Percentiles rank a stretch among this genome's conserved stretches.
phyloP scores from a whole-genome alignment of 306 rosid genomes.

The Albizia julibrissin region DNA sequence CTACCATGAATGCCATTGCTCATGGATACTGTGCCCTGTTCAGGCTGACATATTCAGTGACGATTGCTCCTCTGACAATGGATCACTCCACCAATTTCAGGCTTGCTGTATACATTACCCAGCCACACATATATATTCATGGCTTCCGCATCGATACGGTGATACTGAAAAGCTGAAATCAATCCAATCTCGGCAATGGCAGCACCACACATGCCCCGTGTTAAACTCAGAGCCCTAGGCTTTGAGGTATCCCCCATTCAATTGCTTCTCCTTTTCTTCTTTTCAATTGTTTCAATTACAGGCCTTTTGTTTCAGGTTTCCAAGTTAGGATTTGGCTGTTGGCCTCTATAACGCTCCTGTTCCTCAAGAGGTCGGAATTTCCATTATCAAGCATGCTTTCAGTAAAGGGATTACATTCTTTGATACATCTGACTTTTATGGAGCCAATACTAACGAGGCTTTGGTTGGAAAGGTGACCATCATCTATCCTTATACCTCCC shows the following conservation, averaged over 20 bases:
- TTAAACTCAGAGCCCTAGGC: background rate
- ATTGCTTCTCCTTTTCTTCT: background rate
- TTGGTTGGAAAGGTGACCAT: constrained; percentile 72
- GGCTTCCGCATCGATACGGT: too few relatives aligned
- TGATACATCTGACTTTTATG: constrained; percentile 72
- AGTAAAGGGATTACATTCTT: constrained; percentile 76
- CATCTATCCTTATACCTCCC: background rate
- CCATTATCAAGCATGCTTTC: constrained; percentile 66
- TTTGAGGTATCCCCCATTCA: background rate
- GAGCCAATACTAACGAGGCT: constrained; percentile 58
- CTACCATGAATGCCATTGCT: background rate
- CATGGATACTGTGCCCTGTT: background rate
- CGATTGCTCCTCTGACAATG: background rate
- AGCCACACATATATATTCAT: too few relatives aligned
- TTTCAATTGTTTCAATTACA: background rate
- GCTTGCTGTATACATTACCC: background rate
- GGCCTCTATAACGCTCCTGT: constrained; percentile 65
- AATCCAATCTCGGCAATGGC: background rate
- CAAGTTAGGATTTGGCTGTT: constrained; percentile 77
- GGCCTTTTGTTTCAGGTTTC: constrained; percentile 57
- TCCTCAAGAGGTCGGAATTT: constrained; percentile 58
- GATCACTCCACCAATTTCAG: background rate
- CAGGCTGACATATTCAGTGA: background rate
- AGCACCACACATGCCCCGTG: too few relatives aligned
- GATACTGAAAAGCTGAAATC: background rate